Percentiles rank a stretch among this genome's conserved stretches.
These are phyloP conservation scores for Hymenoscyphus salicellus DNA, from an alignment of 2,329 filamentous ascomycete genomes.

Conservation along the genomic window DNA sequence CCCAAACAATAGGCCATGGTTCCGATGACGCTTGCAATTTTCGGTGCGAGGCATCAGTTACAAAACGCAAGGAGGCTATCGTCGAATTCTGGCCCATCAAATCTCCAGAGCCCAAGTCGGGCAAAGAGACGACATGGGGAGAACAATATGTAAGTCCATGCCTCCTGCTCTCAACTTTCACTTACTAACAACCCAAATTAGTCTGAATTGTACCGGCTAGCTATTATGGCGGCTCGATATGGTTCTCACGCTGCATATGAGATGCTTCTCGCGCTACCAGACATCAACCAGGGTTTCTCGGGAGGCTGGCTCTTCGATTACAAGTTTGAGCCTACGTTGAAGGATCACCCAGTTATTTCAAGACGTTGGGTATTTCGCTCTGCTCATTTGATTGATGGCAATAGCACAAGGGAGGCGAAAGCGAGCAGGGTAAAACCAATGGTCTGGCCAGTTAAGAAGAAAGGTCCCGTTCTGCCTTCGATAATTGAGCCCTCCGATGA, in stretches of 20 bases:
- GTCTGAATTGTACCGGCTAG: conserved; percentile 6
- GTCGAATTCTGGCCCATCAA: background rate
- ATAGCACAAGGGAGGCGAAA: no score
- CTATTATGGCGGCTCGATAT: background rate
- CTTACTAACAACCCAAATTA: background rate
- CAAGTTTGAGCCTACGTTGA: no score
- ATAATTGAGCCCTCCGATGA: no score
- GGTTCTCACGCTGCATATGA: conserved; percentile 5
- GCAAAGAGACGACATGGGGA: background rate
- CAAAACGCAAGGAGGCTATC: background rate
- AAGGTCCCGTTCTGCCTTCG: no score
- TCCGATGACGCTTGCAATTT: background rate
- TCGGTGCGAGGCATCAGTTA: background rate
- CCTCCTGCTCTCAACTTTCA: background rate
- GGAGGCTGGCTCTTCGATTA: conserved; percentile 12
- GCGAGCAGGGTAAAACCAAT: no score
- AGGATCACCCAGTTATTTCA: no score
- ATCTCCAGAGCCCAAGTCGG: background rate
- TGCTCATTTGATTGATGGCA: no score
- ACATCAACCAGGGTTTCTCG: background rate
- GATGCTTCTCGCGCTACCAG: conserved; percentile 1
- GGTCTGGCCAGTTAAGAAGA: no score
- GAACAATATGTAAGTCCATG: background rate
- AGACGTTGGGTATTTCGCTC: no score
- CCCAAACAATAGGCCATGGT: no score